These are phyloP conservation scores for Aspergillus caelatus DNA, from an alignment of 2,329 filamentous ascomycete genomes.

Conservation along the genomic window DNA sequence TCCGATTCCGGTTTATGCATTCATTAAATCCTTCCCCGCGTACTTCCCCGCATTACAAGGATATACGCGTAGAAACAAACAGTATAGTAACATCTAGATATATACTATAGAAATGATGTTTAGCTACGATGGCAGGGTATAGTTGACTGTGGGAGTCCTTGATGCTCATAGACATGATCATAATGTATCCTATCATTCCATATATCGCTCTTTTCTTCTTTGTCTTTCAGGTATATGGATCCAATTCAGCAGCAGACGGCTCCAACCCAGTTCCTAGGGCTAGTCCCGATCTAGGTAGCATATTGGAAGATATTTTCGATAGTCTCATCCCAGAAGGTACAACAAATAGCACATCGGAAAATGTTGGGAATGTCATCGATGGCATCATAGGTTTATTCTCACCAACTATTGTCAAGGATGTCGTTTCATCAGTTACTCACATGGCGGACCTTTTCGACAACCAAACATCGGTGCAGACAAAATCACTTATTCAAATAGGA, in stretches of 20 bases:
- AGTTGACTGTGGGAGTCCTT: neutral
- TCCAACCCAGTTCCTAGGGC: neutral
- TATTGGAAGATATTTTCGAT: neutral
- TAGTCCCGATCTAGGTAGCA: neutral
- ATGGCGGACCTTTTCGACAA: neutral
- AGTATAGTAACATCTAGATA: neutral
- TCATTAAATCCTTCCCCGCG: neutral
- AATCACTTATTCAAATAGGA: neutral
- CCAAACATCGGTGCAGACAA: neutral
- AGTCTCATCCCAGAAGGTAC: neutral
- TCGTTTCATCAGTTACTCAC: neutral
- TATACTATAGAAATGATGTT: neutral
- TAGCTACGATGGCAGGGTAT: rapidly evolving
- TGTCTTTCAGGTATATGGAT: neutral
- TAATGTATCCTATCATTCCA: neutral
- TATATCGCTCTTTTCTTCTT: neutral
- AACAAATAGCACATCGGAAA: neutral
- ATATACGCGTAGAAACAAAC: neutral
- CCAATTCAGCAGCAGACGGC: neutral
- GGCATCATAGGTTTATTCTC: neutral
- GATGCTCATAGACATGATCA: neutral
- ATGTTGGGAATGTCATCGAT: neutral
- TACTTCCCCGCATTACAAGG: rapidly evolving
- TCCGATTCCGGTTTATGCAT: neutral
- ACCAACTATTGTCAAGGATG: neutral